Evolutionary conservation across 495 filamentous ascomycete genomes (phyloP).

Genomic region (Penicillium steckii): DNA sequence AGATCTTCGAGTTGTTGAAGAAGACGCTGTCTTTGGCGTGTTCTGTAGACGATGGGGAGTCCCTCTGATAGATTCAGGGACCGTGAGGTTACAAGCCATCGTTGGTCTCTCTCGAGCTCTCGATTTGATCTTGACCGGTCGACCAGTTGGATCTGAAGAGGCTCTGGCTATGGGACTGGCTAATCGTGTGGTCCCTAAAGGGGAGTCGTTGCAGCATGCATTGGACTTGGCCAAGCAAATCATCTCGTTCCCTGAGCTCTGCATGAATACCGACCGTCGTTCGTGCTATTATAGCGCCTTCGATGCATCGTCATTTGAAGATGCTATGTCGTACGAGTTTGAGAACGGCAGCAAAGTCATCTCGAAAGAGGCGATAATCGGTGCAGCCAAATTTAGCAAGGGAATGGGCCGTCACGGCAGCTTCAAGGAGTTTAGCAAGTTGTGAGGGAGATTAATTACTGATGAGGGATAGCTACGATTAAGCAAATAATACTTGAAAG

Average conservation of each 20-base stretch:
- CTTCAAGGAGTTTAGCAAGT: slow-evolving; percentile 29
- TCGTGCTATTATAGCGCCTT: slow-evolving; percentile 46
- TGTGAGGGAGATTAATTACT: too few species aligned
- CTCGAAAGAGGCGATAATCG: slow-evolving; percentile 35
- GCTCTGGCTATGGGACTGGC: slow-evolving; percentile 49
- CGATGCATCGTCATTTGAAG: slow-evolving; percentile 39
- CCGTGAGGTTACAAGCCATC: slow-evolving; percentile 45
- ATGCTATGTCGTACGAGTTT: slow-evolving; percentile 45
- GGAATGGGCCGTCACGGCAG: slow-evolving; percentile 43
- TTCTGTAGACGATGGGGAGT: slow-evolving; percentile 51
- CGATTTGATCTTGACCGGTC: slow-evolving; percentile 52
- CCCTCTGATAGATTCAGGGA: slow-evolving; percentile 50
- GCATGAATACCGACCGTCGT: slow-evolving; percentile 40
- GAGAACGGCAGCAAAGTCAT: slow-evolving; percentile 37
- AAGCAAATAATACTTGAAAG: not conserved
- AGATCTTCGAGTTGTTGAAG: slow-evolving; percentile 48
- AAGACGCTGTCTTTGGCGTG: slow-evolving; percentile 48
- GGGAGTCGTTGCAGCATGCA: slow-evolving; percentile 43
- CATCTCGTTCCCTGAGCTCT: slow-evolving; percentile 42
- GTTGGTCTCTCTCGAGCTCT: slow-evolving; percentile 48
- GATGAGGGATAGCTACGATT: not conserved
- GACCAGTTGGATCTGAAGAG: slow-evolving; percentile 41
- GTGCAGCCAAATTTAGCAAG: slow-evolving; percentile 40
- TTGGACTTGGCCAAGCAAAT: slow-evolving; percentile 40
- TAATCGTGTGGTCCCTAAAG: slow-evolving; percentile 47